A percentile compares a stretch with the other conserved stretches of the same genome.
Evolutionary conservation across 1,284 basidiomycete species (phyloP).

Genomic region (Austropuccinia psidii): DNA sequence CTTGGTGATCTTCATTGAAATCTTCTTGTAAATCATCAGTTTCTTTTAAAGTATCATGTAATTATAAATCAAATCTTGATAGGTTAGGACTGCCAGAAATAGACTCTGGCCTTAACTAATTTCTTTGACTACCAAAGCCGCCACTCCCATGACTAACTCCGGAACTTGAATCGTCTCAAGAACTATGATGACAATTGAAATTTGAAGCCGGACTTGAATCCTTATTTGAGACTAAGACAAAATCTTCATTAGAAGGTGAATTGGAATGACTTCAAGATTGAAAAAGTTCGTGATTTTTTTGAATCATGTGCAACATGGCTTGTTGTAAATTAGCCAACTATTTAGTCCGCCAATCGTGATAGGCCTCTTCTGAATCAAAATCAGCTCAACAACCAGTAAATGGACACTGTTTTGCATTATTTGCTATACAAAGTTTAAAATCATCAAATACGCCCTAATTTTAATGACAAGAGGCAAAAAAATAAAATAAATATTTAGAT

Average conservation of each 20-base stretch:
- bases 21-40: not conserved
- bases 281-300: constrained; percentile 75
- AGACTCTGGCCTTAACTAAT: constrained; percentile 24
- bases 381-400: constrained; percentile 82
- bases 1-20: not conserved
- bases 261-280: constrained; percentile 48
- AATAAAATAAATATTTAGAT: too few relatives aligned
- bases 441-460: constrained; percentile 26
- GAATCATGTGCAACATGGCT: constrained; percentile 77
- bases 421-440: constrained; percentile 74
- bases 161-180: not conserved
- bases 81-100: constrained; percentile 7
- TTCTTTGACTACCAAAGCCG: not conserved
- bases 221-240: constrained; percentile 15
- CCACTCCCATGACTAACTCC: not conserved
- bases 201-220: not conserved
- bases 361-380: constrained; percentile 70
- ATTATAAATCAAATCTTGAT: not conserved
- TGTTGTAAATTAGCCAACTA: constrained; percentile 79
- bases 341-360: constrained; percentile 71
- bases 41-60: constrained; percentile 17
- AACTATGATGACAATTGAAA: not conserved
- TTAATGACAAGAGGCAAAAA: too few relatives aligned
- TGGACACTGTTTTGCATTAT: constrained; percentile 71
- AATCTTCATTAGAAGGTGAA: too few relatives aligned